These are phyloP conservation scores for Nakataea oryzae DNA, from an alignment of 2,329 filamentous ascomycete genomes.

Conservation along the genomic window DNA sequence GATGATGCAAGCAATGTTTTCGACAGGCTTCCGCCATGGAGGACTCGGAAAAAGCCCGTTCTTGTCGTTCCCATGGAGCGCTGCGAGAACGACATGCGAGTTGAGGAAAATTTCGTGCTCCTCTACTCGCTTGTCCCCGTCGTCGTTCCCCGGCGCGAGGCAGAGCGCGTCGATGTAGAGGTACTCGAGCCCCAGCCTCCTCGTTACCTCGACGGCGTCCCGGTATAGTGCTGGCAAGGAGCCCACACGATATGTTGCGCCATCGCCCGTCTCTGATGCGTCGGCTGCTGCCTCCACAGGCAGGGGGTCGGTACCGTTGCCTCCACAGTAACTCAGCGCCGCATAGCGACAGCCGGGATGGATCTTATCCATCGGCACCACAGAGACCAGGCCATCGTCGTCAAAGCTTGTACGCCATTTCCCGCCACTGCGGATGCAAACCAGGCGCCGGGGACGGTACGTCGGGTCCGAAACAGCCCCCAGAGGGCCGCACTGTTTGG, in stretches of 20 bases:
- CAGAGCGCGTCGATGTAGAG: slow-evolving; percentile 2
- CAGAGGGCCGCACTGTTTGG: too few species aligned
- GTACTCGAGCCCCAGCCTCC: neutral
- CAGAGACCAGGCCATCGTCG: neutral
- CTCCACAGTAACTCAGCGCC: slow-evolving; percentile 4
- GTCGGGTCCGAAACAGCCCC: too few species aligned
- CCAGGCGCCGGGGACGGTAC: too few species aligned
- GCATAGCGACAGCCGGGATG: neutral
- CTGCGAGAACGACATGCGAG: neutral
- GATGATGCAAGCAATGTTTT: too few species aligned
- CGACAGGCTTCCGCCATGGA: neutral
- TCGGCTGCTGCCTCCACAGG: neutral
- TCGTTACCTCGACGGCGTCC: neutral
- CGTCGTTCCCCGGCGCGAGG: neutral
- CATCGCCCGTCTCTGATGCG: neutral
- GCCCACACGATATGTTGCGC: neutral
- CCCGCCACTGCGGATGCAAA: too few species aligned
- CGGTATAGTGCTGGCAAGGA: neutral
- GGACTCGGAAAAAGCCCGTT: neutral
- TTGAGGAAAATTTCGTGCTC: neutral
- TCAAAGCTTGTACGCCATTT: too few species aligned
- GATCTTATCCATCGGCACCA: neutral
- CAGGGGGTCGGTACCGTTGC: neutral
- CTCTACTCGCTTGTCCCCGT: neutral
- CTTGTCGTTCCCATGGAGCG: neutral